Evolutionary conservation across 1,284 basidiomycete genomes (phyloP).

Genomic region (Anthracocystis setariae): DNA sequence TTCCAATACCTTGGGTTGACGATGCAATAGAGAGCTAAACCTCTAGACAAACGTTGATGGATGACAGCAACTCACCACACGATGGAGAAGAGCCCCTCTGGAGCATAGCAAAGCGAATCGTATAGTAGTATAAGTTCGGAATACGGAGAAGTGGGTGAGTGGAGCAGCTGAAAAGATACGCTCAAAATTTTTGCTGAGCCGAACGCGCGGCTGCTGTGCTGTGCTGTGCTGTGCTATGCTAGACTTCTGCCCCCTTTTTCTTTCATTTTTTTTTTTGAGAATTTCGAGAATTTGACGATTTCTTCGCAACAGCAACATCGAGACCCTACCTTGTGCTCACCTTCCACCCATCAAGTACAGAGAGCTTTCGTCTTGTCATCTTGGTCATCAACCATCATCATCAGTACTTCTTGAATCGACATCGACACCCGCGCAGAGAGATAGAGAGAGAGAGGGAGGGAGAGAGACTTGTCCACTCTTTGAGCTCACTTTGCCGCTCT

Average conservation of each 20-base stretch:
- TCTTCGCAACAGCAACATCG: not conserved
- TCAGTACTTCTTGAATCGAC: not conserved
- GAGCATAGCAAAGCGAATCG: too few relatives aligned
- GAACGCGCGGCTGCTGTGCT: constrained; percentile 1
- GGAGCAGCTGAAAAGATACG: not conserved
- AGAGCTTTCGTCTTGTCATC: constrained; percentile 1
- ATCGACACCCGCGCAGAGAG: too few relatives aligned
- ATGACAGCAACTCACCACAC: too few relatives aligned
- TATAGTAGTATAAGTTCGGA: too few relatives aligned
- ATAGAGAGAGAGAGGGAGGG: too few relatives aligned
- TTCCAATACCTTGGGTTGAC: too few relatives aligned
- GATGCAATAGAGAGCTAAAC: too few relatives aligned
- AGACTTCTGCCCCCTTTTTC: too few relatives aligned
- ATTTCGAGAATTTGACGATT: not conserved
- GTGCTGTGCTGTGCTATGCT: too few relatives aligned
- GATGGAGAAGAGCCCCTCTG: too few relatives aligned
- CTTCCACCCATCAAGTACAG: not conserved
- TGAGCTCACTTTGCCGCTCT: not conserved
- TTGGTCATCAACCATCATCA: not conserved
- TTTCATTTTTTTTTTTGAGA: not conserved
- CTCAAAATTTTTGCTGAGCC: not conserved
- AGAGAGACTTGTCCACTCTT: not conserved
- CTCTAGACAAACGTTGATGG: too few relatives aligned
- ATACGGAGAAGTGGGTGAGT: not conserved
- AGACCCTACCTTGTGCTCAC: not conserved